Evolutionary conservation across 306 rosid species (phyloP), one percentile per base, ranked within the genome.

Genomic region (Elaeagnus macrophylla): DNA sequence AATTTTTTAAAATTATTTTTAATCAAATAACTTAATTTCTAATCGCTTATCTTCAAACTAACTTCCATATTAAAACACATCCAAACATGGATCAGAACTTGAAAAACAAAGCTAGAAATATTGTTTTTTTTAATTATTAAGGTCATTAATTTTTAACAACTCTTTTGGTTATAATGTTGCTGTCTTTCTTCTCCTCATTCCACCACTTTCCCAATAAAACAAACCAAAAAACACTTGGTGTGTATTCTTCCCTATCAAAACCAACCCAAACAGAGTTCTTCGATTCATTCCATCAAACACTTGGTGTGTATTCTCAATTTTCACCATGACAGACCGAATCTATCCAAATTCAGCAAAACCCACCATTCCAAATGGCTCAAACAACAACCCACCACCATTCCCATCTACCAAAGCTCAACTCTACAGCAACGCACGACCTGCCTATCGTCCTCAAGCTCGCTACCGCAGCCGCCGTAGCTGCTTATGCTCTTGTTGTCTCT

Each of bases 381-480:
- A 70, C 0, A 40, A 62, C 44, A 51, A 59, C 8, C 64, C 70
- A 42, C 32, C 32, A 25, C 32, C 32, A 25, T 73, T 75, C 48
- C 97, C 95, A 0, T 58, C 94, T 19, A 65, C 85, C 17, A 83
- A 85, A 60, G 65, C 94, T 0, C 95, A 85, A 52, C 74, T 77
- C 56, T 77, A 83, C 53, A 83, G 85, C 44, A 79, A 79, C 62
- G 56, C 64, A 39, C 89, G 97, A 38, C 94, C 94, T 1, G 45
- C 95, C 60, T 85, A 83, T 78, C 94, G 88, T 37, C 90, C 88
- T 7, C 88, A 79, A 58, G 67, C 84, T 25, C 32, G 32, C 9
- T 57, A 57, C 19, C 78, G 40, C 57, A 78, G 82, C 20, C 79
- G 75, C 72, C 64, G 72, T 7, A 56, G 84, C 4, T 60, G 85